Base-by-base conservation (phyloP, 768 basidiomycete species). In the Lactarius vividus region DNA sequence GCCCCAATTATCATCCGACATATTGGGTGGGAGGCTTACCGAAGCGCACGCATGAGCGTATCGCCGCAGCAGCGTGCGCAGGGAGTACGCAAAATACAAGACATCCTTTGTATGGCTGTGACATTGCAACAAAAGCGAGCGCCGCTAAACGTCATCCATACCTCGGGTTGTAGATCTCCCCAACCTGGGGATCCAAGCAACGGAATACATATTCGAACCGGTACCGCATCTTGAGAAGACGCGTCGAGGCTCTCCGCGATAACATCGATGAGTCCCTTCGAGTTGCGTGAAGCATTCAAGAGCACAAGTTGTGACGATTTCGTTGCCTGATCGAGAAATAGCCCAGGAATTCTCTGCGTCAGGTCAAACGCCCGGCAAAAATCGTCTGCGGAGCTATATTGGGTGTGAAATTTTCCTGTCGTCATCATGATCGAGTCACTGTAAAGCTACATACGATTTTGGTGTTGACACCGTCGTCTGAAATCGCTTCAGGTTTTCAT, bases 401-500 rank as follows among this genome's bases (percentile, higher is more conserved):
- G 56, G 29, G 57, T 65, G 66, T 65, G 61, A 56, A 70, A 60
- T 62, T 33, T 53, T 42, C 23, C 37, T 49, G 31, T 35, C 11
- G 53, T 52, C 62, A 65, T 42, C 28, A 26, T 52, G 55, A 56
- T 63, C 56, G 53, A 55, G 44, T 49, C 26, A 55, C 37, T 59
- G 60, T 52, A 26, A 26, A 52, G 49, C 49, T 65, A 84, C 85
- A 74, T 81, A 84, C 81, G 78, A 77, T 68, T 77, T 77, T 54
- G 81, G 74, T 57, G 78, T 68, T 42, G 80, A 74, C 26, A 94
- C 87, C 2, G 92, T 94, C 4, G 95, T 97, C 78, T 92, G 85
- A 75, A 97, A 96, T 77, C 82, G 88, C 78, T 89, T 92, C 91
- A 98, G 91, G 64, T 88, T 83, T 72, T 94, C 93, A 76, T 99